Evolutionary conservation across 1,139 yeast genomes (phyloP).

Genomic region (Protomyces arabidopsidicola): DNA sequence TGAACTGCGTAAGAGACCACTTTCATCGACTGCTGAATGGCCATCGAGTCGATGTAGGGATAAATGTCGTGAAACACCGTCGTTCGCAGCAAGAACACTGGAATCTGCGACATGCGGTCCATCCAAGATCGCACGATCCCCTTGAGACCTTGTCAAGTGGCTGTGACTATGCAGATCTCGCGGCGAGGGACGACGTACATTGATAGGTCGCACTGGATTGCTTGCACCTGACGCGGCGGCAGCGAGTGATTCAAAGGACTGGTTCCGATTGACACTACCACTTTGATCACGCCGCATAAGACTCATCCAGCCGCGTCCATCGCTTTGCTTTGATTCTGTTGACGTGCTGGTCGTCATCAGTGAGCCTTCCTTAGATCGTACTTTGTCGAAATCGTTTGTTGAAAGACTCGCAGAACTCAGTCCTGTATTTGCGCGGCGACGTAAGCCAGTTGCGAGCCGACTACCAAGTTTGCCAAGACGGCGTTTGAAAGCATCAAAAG

Average conservation of each 20-base stretch:
- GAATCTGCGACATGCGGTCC: background rate
- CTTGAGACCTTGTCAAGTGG: background rate
- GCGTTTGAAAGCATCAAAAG: slow-evolving; percentile 22
- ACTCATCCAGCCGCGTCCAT: slow-evolving; percentile 18
- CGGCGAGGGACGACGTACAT: background rate
- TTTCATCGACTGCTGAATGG: background rate
- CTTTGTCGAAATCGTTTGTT: background rate
- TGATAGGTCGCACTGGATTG: background rate
- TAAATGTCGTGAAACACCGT: background rate
- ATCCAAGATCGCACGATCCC: background rate
- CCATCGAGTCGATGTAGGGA: background rate
- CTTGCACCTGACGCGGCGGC: background rate
- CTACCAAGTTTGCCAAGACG: slow-evolving; percentile 15
- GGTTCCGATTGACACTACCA: background rate
- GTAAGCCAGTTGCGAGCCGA: slow-evolving; percentile 10
- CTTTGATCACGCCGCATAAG: slow-evolving; percentile 12
- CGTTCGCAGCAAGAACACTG: background rate
- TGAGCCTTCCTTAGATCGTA: background rate
- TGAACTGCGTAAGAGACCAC: background rate
- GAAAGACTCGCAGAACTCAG: background rate
- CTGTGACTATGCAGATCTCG: background rate
- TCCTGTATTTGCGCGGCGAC: slow-evolving; percentile 4
- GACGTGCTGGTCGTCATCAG: background rate
- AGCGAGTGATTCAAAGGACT: background rate
- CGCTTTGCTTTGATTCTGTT: background rate